Evolutionary conservation across 2,329 filamentous ascomycete species (phyloP), one percentile per base, ranked within the genome.

Genomic region (Rhynchosporium secalis): DNA sequence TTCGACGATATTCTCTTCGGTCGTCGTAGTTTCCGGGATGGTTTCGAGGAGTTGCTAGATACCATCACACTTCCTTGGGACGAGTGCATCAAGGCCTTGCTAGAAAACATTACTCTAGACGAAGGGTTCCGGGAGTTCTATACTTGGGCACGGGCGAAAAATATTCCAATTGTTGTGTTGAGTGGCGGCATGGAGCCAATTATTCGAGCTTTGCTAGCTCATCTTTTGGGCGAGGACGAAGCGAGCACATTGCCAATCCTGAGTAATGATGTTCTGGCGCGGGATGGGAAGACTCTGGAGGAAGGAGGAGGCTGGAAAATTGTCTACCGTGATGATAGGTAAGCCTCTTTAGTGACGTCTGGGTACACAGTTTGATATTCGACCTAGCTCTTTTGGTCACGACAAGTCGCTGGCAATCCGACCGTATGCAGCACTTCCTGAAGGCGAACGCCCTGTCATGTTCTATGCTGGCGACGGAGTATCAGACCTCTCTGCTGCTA

Each of bases 401-500:
- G 94, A 98, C 82, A 98, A 98, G 85, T 92, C 89, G 29, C 81
- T 94, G 58, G 91, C 94, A 74, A 92, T 98, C 72, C 86, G 91
- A 66, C 92, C 92, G 55, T 98, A 97, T 77, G 88, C 89, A 1
- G 81, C 85, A 29, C 80, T 96, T 52, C 86, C 91, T 0, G 80
- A 80, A 12, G 75, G 80, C 40, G 77, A 89, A 72, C 83, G 92
- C 48, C 94, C 94, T 2, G 87, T 86, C 51, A 85, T 98, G 78
- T 91, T 98, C 75, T 98, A 98, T 72, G 94, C 94, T 38, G 95
- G 95, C 62, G 93, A 97, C 71, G 94, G 94, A 55, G 91, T 97
- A 4, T 96, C 91, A 2, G 93, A 97, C 74, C 80, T 97, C 56
- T 95, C 90, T 29, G 94, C 94, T 7, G 94, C 94, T 3, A 87